Evolutionary conservation across 2,329 filamentous ascomycete species (phyloP).

Genomic region (Phyllosticta ampelicida): DNA sequence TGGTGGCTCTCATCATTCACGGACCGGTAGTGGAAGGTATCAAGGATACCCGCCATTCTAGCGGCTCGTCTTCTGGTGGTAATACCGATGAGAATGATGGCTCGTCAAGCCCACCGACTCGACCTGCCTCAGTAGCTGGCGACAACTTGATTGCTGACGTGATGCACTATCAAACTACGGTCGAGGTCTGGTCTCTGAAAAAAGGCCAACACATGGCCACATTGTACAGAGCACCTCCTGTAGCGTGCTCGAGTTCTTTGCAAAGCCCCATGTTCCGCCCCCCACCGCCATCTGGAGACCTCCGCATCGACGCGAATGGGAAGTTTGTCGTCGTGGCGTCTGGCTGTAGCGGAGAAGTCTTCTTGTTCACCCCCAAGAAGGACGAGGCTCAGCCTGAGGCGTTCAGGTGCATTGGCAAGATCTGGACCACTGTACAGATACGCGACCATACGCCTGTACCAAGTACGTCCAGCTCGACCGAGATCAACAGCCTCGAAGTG

Average conservation of each 20-base stretch:
- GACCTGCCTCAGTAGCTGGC: conserved; percentile 22
- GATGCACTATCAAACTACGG: conserved; percentile 69
- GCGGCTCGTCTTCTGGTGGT: conserved; percentile 25
- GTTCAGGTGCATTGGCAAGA: conserved; percentile 68
- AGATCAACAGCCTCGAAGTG: conserved; percentile 24
- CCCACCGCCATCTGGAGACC: conserved; percentile 59
- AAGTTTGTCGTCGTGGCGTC: conserved; percentile 66
- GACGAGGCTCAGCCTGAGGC: conserved; percentile 14
- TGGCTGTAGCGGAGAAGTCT: conserved; percentile 76
- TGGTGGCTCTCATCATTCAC: conserved; percentile 72
- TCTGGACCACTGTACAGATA: conserved; percentile 77
- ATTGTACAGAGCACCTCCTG: conserved; percentile 58
- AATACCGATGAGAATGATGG: conserved; percentile 22
- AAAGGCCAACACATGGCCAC: conserved; percentile 62
- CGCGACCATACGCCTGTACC: conserved; percentile 25
- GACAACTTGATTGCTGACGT: conserved; percentile 27
- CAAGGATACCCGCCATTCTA: conserved; percentile 23
- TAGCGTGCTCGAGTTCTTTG: conserved; percentile 46
- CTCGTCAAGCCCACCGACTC: conserved; percentile 25
- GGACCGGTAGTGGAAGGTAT: conserved; percentile 53
- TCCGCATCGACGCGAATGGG: conserved; percentile 62
- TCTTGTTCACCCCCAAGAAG: conserved; percentile 46
- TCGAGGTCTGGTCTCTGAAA: conserved; percentile 78
- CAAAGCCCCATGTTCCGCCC: conserved; percentile 54
- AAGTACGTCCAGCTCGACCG: conserved; percentile 25